phyloP scores from a whole-genome alignment of 768 basidiomycete species.

The Pulveroboletus ravenelii region DNA sequence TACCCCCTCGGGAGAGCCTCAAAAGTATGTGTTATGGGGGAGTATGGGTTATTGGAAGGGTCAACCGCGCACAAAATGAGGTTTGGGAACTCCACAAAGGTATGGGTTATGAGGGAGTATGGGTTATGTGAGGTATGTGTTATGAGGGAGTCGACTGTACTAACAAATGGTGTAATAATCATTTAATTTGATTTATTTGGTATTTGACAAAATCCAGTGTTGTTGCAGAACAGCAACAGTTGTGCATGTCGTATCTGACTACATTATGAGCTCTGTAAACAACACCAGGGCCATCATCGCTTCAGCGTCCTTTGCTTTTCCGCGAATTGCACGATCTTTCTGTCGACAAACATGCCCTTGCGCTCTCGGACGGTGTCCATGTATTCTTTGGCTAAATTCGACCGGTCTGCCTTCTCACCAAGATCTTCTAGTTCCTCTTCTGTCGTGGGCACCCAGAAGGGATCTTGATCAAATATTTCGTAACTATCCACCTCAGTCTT shows the following conservation, averaged over 20 bases:
- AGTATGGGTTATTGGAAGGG: no score
- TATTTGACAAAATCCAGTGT: no score
- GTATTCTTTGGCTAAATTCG: slow-evolving; percentile 90
- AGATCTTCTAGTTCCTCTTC: slow-evolving; percentile 96
- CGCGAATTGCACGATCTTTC: slow-evolving; percentile 91
- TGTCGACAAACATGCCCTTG: slow-evolving; percentile 94
- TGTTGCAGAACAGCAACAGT: background rate
- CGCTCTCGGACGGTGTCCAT: slow-evolving; percentile 87
- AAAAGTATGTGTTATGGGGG: no score
- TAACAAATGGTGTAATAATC: no score
- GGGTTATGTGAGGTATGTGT: no score
- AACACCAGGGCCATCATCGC: slow-evolving; percentile 35
- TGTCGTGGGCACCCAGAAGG: slow-evolving; percentile 97
- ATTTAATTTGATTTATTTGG: no score
- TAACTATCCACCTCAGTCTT: slow-evolving; percentile 49
- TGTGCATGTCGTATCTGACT: background rate
- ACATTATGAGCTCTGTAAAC: background rate
- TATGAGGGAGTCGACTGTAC: no score
- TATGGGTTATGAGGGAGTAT: no score
- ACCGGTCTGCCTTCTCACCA: slow-evolving; percentile 91
- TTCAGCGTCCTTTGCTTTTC: slow-evolving; percentile 94
- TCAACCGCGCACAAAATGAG: no score
- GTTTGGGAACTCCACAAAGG: no score
- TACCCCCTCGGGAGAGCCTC: no score
- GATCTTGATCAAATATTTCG: slow-evolving; percentile 89